A percentile compares a stretch with the other conserved stretches of the same genome.
These are phyloP conservation scores for Crithidia thermophila DNA, from an alignment of 208 protist genomes.

Conservation along the genomic window DNA sequence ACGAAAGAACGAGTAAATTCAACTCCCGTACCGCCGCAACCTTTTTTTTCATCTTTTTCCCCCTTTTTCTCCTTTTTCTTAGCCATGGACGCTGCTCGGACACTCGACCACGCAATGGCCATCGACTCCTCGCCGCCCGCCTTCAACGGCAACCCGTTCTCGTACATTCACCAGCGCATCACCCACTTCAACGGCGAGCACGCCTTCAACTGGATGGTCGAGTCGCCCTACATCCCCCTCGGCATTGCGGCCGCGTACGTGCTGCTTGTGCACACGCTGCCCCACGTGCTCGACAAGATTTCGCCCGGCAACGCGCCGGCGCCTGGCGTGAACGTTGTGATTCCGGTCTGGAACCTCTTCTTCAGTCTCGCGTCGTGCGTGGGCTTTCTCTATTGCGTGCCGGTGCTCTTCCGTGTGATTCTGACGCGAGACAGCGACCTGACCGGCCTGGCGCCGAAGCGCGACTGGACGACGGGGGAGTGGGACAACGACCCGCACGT, in stretches of 20 bases:
- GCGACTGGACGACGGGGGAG: conserved; percentile 23
- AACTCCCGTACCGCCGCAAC: too few species aligned
- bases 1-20: too few species aligned
- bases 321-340: conserved; percentile 23
- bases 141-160: conserved; percentile 6
- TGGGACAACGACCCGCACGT: conserved; percentile 34
- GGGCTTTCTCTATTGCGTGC: conserved; percentile 58
- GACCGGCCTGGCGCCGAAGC: conserved; percentile 36
- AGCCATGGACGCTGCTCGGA: background rate
- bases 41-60: too few species aligned
- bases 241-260: conserved; percentile 37
- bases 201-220: conserved; percentile 36
- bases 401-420: conserved; percentile 39
- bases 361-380: conserved; percentile 68
- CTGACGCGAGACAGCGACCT: conserved; percentile 25
- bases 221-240: conserved; percentile 35
- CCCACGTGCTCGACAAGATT: conserved; percentile 7
- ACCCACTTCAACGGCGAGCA: conserved; percentile 34
- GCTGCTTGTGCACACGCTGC: conserved; percentile 44
- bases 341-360: conserved; percentile 78
- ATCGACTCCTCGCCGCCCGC: background rate
- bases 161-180: conserved; percentile 16
- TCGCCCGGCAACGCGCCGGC: background rate
- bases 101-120: background rate
- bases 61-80: too few species aligned